Conservation (phyloP, 305 asterid genomes). For the Fraxinus latifolia region DNA sequence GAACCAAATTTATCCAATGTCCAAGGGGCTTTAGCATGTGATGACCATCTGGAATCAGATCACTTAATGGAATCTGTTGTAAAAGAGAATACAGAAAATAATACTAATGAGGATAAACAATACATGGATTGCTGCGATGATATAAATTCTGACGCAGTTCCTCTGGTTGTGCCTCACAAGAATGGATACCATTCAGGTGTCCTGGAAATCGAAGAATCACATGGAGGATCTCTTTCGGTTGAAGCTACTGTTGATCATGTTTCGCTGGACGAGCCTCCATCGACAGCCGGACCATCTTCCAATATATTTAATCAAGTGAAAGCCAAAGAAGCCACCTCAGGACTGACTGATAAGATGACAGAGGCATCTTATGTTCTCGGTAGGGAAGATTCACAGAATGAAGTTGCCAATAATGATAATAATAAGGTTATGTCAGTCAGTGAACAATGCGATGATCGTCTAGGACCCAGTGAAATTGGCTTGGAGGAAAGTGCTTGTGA, state of each 20-base stretch:
- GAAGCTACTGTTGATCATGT: constrained; percentile 30
- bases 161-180: constrained; percentile 37
- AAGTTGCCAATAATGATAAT: constrained; percentile 28
- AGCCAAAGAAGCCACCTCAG: constrained; percentile 29
- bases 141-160: constrained; percentile 35
- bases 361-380: constrained; percentile 36
- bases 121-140: constrained; percentile 37
- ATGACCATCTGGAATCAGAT: constrained; percentile 73
- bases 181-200: constrained; percentile 42
- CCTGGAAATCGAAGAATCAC: constrained; percentile 35
- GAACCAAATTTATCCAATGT: constrained; percentile 72
- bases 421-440: constrained; percentile 23
- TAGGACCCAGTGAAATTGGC: constrained; percentile 31
- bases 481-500: constrained; percentile 33
- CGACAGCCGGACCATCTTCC: constrained; percentile 29
- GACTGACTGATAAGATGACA: constrained; percentile 27
- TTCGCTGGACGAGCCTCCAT: constrained; percentile 26
- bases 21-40: constrained; percentile 80
- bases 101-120: constrained; percentile 35
- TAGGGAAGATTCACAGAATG: constrained; percentile 36
- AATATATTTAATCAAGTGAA: constrained; percentile 37
- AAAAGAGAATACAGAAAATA: constrained; percentile 39
- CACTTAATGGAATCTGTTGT: constrained; percentile 41
- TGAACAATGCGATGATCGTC: constrained; percentile 28
- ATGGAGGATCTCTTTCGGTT: constrained; percentile 32